Evolutionary conservation across 768 basidiomycete genomes (phyloP).

Genomic region (Lenzites betulinus): DNA sequence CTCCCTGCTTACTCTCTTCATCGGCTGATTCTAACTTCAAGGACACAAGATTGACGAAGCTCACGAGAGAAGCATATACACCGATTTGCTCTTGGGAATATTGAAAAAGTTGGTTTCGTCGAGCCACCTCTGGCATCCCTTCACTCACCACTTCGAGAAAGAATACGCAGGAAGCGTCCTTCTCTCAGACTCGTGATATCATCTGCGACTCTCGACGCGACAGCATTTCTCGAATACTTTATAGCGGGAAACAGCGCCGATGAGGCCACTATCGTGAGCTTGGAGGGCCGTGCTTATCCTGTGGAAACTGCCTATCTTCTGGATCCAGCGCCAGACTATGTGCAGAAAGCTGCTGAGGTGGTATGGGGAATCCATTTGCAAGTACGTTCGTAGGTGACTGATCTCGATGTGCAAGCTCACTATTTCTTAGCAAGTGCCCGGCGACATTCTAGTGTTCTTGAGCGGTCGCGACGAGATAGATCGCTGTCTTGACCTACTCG

Average conservation of each 20-base stretch:
- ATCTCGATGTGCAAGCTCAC: not conserved
- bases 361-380: slow-evolving; percentile 81
- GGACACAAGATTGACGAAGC: slow-evolving; percentile 86
- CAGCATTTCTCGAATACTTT: slow-evolving; percentile 89
- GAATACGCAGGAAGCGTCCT: slow-evolving; percentile 90
- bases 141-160: slow-evolving; percentile 32
- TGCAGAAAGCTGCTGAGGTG: slow-evolving; percentile 77
- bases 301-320: slow-evolving; percentile 90
- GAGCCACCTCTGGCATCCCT: slow-evolving; percentile 1
- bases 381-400: slow-evolving; percentile 43
- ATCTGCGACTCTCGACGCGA: slow-evolving; percentile 94
- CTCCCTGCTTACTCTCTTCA: not conserved
- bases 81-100: slow-evolving; percentile 88
- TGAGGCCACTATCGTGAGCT: slow-evolving; percentile 81
- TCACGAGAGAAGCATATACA: slow-evolving; percentile 95
- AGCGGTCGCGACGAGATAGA: slow-evolving; percentile 98
- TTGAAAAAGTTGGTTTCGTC: slow-evolving; percentile 78
- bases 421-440: slow-evolving; percentile 63
- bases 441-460: slow-evolving; percentile 92
- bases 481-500: slow-evolving; percentile 74
- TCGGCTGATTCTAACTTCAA: slow-evolving; percentile 25
- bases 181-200: slow-evolving; percentile 91
- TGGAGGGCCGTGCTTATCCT: slow-evolving; percentile 94
- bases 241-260: slow-evolving; percentile 58
- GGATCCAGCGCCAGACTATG: slow-evolving; percentile 79